These are phyloP conservation scores for Singerocomus inundabilis DNA, from an alignment of 1,284 basidiomycete genomes.

Conservation along the genomic window DNA sequence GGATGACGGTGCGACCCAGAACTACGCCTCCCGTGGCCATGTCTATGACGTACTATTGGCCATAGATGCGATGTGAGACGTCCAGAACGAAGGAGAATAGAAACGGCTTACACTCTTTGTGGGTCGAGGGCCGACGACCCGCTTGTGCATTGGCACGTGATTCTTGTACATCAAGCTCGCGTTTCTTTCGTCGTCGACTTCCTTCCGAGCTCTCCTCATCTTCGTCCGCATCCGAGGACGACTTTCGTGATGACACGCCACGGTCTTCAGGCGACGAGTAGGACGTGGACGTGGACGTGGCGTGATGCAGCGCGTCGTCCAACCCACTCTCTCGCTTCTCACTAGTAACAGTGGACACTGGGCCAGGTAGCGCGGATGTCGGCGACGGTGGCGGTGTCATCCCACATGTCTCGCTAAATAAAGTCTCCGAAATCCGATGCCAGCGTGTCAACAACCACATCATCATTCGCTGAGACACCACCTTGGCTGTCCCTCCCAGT, in stretches of 20 bases:
- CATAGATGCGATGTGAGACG: background rate
- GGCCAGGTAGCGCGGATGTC: background rate
- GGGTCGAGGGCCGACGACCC: conserved; percentile 2
- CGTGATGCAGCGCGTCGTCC: background rate
- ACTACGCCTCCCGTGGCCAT: conserved; percentile 1
- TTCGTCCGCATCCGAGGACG: conserved; percentile 19
- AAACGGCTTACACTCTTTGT: conserved; percentile 20
- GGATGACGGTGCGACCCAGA: conserved; percentile 18
- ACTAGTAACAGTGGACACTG: background rate
- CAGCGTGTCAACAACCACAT: conserved; percentile 31
- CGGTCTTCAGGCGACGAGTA: conserved; percentile 11
- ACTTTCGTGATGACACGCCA: conserved; percentile 4
- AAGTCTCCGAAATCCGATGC: conserved; percentile 25
- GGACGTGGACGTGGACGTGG: conserved; percentile 17
- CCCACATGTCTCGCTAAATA: conserved; percentile 30
- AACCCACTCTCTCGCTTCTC: conserved; percentile 6
- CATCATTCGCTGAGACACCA: conserved; percentile 32
- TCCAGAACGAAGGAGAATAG: background rate
- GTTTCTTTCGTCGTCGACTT: conserved; percentile 22
- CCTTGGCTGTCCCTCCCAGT: conserved; percentile 25
- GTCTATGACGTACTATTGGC: conserved; percentile 14
- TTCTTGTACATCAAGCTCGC: conserved; percentile 14
- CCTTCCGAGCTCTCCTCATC: conserved; percentile 9
- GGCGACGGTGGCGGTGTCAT: conserved; percentile 20
- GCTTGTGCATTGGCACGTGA: background rate